These are phyloP conservation scores for Populus hybrid DNA, from an alignment of 441 rosid genomes.

Conservation along the genomic window DNA sequence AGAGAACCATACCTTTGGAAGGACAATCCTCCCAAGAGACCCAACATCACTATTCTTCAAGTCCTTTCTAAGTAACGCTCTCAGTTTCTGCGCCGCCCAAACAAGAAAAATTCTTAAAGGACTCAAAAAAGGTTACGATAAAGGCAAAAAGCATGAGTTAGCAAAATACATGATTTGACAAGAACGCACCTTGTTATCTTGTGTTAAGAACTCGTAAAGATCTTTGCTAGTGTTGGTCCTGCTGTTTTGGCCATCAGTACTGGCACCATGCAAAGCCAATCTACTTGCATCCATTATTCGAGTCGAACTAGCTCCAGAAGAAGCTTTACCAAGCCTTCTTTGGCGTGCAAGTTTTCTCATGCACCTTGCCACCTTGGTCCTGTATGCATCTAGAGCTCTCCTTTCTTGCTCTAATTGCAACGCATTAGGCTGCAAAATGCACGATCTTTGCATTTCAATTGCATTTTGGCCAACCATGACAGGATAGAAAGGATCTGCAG, in stretches of 20 bases:
- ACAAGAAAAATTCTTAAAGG: not conserved
- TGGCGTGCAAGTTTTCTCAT: constrained; percentile 62
- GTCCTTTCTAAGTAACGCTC: constrained; percentile 45
- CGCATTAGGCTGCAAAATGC: constrained; percentile 16
- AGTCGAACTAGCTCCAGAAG: constrained; percentile 22
- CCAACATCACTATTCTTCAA: constrained; percentile 75
- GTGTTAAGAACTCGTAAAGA: constrained; percentile 35
- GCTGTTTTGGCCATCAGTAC: not conserved
- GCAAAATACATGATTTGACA: not conserved
- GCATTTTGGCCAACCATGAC: constrained; percentile 19
- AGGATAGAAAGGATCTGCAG: constrained; percentile 28
- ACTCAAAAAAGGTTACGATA: not conserved
- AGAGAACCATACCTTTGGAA: constrained; percentile 60
- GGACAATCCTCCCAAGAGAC: constrained; percentile 59
- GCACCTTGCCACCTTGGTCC: constrained; percentile 54
- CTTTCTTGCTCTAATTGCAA: constrained; percentile 29
- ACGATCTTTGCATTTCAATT: constrained; percentile 12
- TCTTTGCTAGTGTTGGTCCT: constrained; percentile 14
- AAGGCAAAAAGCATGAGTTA: not conserved
- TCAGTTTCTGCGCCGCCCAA: constrained; percentile 44
- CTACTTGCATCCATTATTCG: constrained; percentile 24
- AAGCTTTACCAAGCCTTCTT: constrained; percentile 37
- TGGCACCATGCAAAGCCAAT: constrained; percentile 17
- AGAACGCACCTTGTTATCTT: constrained; percentile 45
- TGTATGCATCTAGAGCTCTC: constrained; percentile 32